Conservation (phyloP, 305 asterid genomes). For the Ruellia speciosa region DNA sequence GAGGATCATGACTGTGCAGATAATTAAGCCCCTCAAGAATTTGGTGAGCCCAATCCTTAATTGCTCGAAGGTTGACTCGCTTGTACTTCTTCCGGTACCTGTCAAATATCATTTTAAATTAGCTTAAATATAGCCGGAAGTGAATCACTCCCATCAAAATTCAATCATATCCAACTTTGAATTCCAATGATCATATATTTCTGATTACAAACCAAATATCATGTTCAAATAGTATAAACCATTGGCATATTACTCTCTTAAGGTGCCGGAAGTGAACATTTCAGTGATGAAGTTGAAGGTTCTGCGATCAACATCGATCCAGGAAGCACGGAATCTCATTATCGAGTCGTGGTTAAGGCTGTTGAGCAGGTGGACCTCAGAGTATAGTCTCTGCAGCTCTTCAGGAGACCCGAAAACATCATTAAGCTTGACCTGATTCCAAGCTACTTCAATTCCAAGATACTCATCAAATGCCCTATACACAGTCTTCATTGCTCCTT, state of each 20-base stretch:
- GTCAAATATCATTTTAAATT: not conserved
- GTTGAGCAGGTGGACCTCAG: conserved; percentile 72
- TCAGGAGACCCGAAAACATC: conserved; percentile 39
- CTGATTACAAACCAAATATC: not conserved
- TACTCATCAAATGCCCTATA: conserved; percentile 69
- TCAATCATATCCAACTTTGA: not conserved
- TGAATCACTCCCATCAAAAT: not conserved
- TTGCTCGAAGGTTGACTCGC: conserved; percentile 39
- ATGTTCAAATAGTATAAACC: not conserved
- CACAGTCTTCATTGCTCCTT: conserved; percentile 74
- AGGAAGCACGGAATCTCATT: conserved; percentile 48
- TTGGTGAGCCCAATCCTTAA: conserved; percentile 68
- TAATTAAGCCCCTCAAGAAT: conserved; percentile 68
- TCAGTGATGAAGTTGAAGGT: conserved; percentile 84
- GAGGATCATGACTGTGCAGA: conserved; percentile 64
- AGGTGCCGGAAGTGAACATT: conserved; percentile 78
- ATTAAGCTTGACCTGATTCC: conserved; percentile 71
- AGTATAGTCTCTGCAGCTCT: conserved; percentile 53
- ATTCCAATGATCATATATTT: no score
- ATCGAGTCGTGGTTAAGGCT: conserved; percentile 52
- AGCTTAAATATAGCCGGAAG: not conserved
- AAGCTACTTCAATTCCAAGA: conserved; percentile 70
- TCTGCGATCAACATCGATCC: conserved; percentile 46
- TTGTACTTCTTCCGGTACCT: conserved; percentile 57
- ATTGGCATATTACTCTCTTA: conserved; percentile 50